Base-by-base conservation (phyloP, 2,329 filamentous ascomycete species). In the Parascedosporium putredinis region DNA sequence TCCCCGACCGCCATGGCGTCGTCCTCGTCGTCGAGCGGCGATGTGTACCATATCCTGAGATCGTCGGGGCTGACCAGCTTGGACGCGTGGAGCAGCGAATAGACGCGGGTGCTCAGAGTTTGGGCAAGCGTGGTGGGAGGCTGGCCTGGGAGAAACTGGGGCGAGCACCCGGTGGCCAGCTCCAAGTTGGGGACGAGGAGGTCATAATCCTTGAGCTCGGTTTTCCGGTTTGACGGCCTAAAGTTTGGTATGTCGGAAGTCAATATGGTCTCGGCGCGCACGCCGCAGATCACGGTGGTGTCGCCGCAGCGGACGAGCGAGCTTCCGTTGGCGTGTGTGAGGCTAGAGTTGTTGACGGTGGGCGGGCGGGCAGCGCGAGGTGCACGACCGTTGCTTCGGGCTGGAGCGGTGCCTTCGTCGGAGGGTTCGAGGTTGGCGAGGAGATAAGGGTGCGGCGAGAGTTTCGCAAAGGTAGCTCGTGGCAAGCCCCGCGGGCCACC, bases 121-220 rank as follows among this genome's bases (percentile, higher is more conserved):
- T 98, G 93, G 3, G 89, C 90, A 29, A 89, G 74, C 1, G 82
- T 76, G 5, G 79, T 83, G 1, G 88, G 93, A 20, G 93, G 84
- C 8, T 84, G 84, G 43, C 90, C 89, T 0, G 93, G 89, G 16
- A 95, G 74, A 58, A 91, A 88, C 20, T 84, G 78, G 2, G 91
- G 90, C 5, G 89, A 86, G 61, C 86, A 94, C 31, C 93, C 93
- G 1, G 93, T 98, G 29, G 84, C 85, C 27, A 98, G 72, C 62
- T 96, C 93, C 50, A 98, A 79, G 62, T 98, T 98, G 2, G 93
- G 91, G 2, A 98, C 90, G 2, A 98, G 70, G 12, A 98, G 70
- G 59, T 88, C 82, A 60, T 81, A 76, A 51, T 81, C 77, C 52
- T 69, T 71, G 50, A 81, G 67, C 63, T 79, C 80, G 49, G 64